Evolutionary conservation across 2,329 filamentous ascomycete genomes (phyloP).

Genomic region (Pseudocercospora musae): DNA sequence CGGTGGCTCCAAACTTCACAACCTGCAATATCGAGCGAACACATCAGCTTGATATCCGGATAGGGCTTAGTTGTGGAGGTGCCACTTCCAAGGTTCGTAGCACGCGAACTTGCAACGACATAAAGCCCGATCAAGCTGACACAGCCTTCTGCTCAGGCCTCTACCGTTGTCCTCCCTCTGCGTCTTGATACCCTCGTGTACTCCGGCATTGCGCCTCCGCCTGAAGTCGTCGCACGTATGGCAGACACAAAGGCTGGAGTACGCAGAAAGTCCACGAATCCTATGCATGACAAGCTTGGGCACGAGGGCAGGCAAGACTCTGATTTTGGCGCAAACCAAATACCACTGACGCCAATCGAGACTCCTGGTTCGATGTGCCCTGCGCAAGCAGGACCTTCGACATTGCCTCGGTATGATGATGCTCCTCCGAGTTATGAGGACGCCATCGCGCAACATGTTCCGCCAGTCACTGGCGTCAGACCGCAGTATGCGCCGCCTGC

Average conservation of each 20-base stretch:
- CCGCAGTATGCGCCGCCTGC: slow-evolving; percentile 58
- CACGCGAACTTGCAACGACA: slow-evolving; percentile 24
- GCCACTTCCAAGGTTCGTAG: slow-evolving; percentile 44
- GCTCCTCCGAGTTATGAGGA: slow-evolving; percentile 93
- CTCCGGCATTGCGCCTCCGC: slow-evolving; percentile 81
- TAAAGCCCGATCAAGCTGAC: not conserved
- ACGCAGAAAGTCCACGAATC: slow-evolving; percentile 22
- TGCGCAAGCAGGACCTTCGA: slow-evolving; percentile 12
- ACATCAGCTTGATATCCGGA: slow-evolving; percentile 79
- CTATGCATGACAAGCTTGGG: slow-evolving; percentile 25
- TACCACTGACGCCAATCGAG: slow-evolving; percentile 26
- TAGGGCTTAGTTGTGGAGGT: slow-evolving; percentile 73
- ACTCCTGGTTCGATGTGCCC: slow-evolving; percentile 14
- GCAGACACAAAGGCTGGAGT: slow-evolving; percentile 30
- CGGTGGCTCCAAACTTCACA: slow-evolving; percentile 79
- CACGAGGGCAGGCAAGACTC: slow-evolving; percentile 23
- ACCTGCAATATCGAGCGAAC: slow-evolving; percentile 81
- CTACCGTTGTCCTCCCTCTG: slow-evolving; percentile 74
- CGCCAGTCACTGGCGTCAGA: slow-evolving; percentile 68
- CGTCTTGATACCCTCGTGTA: slow-evolving; percentile 76
- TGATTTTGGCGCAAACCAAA: slow-evolving; percentile 26
- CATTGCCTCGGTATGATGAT: slow-evolving; percentile 45
- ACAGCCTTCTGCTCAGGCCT: slow-evolving; percentile 35
- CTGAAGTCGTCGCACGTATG: slow-evolving; percentile 68
- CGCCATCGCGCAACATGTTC: slow-evolving; percentile 75